Evolutionary conservation across 108 stramenopile genomes (phyloP), one percentile per base, ranked within the genome.

Genomic region (Pseudonitzschia multiseries): DNA sequence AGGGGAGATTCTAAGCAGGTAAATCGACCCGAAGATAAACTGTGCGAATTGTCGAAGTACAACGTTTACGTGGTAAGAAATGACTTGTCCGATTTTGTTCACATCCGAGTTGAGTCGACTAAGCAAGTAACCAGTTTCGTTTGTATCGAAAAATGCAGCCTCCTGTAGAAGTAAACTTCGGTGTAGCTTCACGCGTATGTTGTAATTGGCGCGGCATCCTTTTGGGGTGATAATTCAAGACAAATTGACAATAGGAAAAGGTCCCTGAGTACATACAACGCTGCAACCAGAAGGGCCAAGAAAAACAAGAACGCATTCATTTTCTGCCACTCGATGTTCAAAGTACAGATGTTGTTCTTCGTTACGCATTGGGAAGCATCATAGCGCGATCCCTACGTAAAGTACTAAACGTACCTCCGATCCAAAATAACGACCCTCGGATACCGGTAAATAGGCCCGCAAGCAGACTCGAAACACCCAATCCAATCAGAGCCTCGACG

Each of bases 71-170:
- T 95, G 91, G 75, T 90, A 91, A 0, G 84, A 84, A 50, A 95
- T 87, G 5, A 93, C 86, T 81, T 83, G 83, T 36, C 90, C 89
- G 69, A 96, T 93, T 63, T 89, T 89, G 72, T 91, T 92, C n/a
- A 93, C 92, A 70, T 96, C 93, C 68, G 91, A 91, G 63, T 93
- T 89, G 22, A 97, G 81, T 54, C 92, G 86, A 65, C 86, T 86
- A 13, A 94, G 70, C 22, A 97, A 74, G 68, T 86, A 83, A 17
- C 94, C 96, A 22, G 84, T 82, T 73, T 91, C 87, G 59, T 80
- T 91, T 22, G 81, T 71, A 72, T 97, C 94, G 68, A 94, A 95
- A 70, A 87, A 97, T n/a, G 85, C 88, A 8, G 93, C 89, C 60
- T 95, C 94, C 71, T 97, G 96, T 42, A 89, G 76, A 18, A 97